These are phyloP conservation scores for Petrea volubilis DNA, from an alignment of 257 asterid species.

Conservation along the genomic window DNA sequence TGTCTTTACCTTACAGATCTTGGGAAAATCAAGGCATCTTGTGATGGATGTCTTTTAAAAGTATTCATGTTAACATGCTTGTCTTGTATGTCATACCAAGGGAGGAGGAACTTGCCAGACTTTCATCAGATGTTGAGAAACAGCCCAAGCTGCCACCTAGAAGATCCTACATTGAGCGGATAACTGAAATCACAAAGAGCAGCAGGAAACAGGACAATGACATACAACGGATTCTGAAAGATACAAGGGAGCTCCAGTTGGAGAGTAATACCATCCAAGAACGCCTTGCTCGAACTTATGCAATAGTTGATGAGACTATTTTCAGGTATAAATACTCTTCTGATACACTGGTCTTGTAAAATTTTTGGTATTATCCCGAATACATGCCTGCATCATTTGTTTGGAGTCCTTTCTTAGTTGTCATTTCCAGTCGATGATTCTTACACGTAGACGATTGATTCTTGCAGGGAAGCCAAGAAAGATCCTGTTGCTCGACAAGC, in stretches of 20 bases:
- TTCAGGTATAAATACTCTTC: conserved; percentile 52
- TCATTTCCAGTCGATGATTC: not conserved
- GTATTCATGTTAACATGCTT: conserved; percentile 2
- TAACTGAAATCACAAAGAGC: conserved; percentile 81
- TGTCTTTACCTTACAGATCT: not conserved
- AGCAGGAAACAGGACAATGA: conserved; percentile 80
- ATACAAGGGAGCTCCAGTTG: conserved; percentile 82
- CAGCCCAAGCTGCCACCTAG: conserved; percentile 57
- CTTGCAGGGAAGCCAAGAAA: conserved; percentile 77
- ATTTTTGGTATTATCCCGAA: not conserved
- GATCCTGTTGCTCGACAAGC: conserved; percentile 66
- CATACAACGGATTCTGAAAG: conserved; percentile 66
- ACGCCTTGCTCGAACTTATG: conserved; percentile 72
- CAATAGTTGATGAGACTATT: conserved; percentile 63
- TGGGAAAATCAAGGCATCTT: conserved; percentile 8
- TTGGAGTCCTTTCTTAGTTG: not conserved
- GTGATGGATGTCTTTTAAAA: not conserved
- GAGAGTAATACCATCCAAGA: conserved; percentile 83
- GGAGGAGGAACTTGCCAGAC: conserved; percentile 55
- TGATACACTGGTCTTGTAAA: not conserved
- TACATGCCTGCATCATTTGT: not conserved
- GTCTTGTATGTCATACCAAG: conserved; percentile 34
- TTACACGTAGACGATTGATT: no score
- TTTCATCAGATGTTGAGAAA: conserved; percentile 55
- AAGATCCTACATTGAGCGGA: conserved; percentile 59